Evolutionary conservation across 345 rosid species (phyloP).

Genomic region (Gossypium australe): DNA sequence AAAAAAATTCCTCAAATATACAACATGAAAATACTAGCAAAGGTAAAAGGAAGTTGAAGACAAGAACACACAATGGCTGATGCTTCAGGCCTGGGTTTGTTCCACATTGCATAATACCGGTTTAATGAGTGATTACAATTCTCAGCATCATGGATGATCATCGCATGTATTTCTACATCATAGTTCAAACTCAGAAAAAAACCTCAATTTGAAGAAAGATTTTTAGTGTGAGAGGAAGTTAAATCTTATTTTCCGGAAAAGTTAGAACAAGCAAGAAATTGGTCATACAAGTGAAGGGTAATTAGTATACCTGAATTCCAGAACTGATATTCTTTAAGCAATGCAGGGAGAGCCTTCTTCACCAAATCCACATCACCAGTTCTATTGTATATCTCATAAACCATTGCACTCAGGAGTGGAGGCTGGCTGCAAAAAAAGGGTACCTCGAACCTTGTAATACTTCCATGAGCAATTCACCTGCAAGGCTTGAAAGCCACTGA

Average conservation of each 20-base stretch:
- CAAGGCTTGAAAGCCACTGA: too few relatives aligned
- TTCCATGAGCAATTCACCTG: neutral
- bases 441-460: neutral
- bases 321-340: slow-evolving; percentile 66
- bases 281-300: neutral
- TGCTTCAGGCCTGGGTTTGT: slow-evolving; percentile 83
- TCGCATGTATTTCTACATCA: slow-evolving; percentile 45
- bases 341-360: slow-evolving; percentile 50
- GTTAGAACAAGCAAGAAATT: neutral
- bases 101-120: slow-evolving; percentile 91
- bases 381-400: slow-evolving; percentile 47
- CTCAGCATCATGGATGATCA: slow-evolving; percentile 43
- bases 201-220: neutral
- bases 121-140: slow-evolving; percentile 44
- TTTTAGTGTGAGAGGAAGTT: slow-evolving; percentile 4
- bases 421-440: slow-evolving; percentile 57
- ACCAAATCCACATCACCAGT: slow-evolving; percentile 64
- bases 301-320: slow-evolving; percentile 62
- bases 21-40: neutral
- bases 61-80: slow-evolving; percentile 42
- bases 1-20: neutral
- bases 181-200: neutral
- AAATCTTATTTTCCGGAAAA: neutral
- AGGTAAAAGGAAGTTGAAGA: neutral
- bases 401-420: slow-evolving; percentile 87